Evolutionary conservation across 805 yeast genomes (phyloP).

Genomic region (Cyberlindnera nakhonratchasimensis): DNA sequence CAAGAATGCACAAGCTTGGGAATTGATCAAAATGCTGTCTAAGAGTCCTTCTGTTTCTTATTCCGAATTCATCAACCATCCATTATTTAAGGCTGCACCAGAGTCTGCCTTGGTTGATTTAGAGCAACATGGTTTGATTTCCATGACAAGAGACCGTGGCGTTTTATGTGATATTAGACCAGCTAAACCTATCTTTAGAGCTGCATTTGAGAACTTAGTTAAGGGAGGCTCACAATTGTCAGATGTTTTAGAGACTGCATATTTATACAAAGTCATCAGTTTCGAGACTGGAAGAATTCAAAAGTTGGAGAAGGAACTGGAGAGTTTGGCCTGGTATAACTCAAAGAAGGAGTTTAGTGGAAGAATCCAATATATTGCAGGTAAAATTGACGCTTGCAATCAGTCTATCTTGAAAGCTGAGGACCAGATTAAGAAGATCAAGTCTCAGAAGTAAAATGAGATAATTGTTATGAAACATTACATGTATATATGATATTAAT

Average conservation of each 20-base stretch:
- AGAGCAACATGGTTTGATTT: slow-evolving; percentile 75
- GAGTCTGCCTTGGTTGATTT: slow-evolving; percentile 59
- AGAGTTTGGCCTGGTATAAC: slow-evolving; percentile 48
- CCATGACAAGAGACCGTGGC: slow-evolving; percentile 75
- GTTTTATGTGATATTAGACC: slow-evolving; percentile 61
- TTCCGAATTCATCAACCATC: slow-evolving; percentile 50
- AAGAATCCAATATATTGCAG: slow-evolving; percentile 63
- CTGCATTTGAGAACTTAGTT: slow-evolving; percentile 71
- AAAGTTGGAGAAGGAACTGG: slow-evolving; percentile 68
- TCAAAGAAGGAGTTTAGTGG: slow-evolving; percentile 52
- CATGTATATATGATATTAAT: neutral
- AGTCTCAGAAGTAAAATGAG: slow-evolving; percentile 3
- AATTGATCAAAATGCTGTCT: slow-evolving; percentile 62
- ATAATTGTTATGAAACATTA: neutral
- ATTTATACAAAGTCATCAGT: slow-evolving; percentile 49
- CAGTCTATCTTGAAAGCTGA: slow-evolving; percentile 47
- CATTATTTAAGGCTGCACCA: slow-evolving; percentile 56
- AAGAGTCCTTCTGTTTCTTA: slow-evolving; percentile 42
- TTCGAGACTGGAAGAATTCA: slow-evolving; percentile 60
- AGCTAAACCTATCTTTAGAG: slow-evolving; percentile 79
- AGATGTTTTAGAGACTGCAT: slow-evolving; percentile 61
- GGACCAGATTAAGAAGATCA: slow-evolving; percentile 33
- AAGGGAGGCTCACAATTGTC: slow-evolving; percentile 48
- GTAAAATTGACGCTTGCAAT: slow-evolving; percentile 63
- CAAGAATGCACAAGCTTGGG: slow-evolving; percentile 86